Base-by-base conservation (phyloP, 148 eudicot genomes). In the Rheum nobile region DNA sequence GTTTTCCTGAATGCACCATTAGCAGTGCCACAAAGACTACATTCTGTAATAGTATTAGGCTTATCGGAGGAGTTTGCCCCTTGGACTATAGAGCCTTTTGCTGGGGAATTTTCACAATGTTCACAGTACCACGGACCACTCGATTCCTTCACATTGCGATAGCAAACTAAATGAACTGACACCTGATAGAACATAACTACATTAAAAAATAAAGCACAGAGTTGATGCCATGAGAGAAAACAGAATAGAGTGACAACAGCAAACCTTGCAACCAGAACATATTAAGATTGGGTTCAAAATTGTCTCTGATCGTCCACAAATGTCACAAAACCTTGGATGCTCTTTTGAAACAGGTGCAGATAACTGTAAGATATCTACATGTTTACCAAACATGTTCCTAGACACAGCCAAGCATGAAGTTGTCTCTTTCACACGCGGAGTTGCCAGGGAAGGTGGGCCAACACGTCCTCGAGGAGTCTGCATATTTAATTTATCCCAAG, bases 91-190 rank as follows among this genome's bases (percentile, higher is more conserved):
- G 88, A 78, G 69, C 80, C 75, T 79, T 83, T 86, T 63, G 90
- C 80, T 2, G 81, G 82, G 63, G 77, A 79, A 71, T 88, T 93
- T 71, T 91, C 97, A 75, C 99, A 95, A 75, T 91, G 75, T 79
- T 95, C 99, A 76, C 99, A 95, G 72, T 80, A 89, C 99, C 99
- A 95, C 21, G 99, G 97, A 71, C 99, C 97, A 5, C 88, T 75
- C 55, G 89, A 78, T 78, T 88, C 91, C 83, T 85, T 91, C 47
- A 85, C 93, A 80, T 89, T 87, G 35, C 88, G 87, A 80, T 95
- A 92, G 77, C 97, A 95, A 83, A 85, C 90, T 79, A 92, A 76
- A 86, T 95, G 99, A 79, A 91, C 92, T 39, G 91, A 86, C 80
- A 95, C 97, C 99, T 95, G 89, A 54, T 67, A 72, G 16, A 57